These are phyloP conservation scores for Leccinum imitatum DNA, from an alignment of 768 basidiomycete genomes.

Conservation along the genomic window DNA sequence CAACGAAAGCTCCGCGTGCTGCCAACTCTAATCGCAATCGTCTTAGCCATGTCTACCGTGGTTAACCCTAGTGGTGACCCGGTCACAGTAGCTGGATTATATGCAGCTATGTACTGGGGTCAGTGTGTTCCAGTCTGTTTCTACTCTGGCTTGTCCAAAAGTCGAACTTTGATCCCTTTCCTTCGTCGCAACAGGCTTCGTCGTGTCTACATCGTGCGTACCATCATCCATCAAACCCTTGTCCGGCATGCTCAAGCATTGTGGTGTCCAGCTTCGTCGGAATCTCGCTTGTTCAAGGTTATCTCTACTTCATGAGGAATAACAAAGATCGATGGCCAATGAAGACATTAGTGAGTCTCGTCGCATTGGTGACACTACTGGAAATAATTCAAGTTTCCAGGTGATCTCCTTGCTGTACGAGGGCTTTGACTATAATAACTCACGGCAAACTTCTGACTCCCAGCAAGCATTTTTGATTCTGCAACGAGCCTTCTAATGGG, in stretches of 20 bases:
- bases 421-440: not conserved
- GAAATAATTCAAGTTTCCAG: not conserved
- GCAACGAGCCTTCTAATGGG: conserved; percentile 19
- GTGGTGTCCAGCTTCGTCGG: conserved; percentile 14
- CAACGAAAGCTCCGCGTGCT: not conserved
- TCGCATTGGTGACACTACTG: not conserved
- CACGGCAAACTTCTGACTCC: conserved; percentile 1
- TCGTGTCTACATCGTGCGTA: conserved; percentile 17
- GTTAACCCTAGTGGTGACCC: conserved; percentile 3
- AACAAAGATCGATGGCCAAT: conserved; percentile 14
- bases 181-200: conserved; percentile 9
- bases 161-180: not conserved
- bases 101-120: conserved; percentile 21
- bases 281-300: conserved; percentile 22
- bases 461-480: conserved; percentile 16
- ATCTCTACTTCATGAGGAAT: conserved; percentile 17
- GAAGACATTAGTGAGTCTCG: conserved; percentile 15
- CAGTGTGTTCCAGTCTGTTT: not conserved
- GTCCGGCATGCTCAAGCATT: not conserved
- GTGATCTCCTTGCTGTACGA: conserved; percentile 19
- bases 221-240: not conserved
- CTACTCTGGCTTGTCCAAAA: not conserved
- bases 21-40: not conserved
- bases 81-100: conserved; percentile 8
- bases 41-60: conserved; percentile 6